Conservation (phyloP, 192 early-diverging fungal species). For the Podochytrium sp. region DNA sequence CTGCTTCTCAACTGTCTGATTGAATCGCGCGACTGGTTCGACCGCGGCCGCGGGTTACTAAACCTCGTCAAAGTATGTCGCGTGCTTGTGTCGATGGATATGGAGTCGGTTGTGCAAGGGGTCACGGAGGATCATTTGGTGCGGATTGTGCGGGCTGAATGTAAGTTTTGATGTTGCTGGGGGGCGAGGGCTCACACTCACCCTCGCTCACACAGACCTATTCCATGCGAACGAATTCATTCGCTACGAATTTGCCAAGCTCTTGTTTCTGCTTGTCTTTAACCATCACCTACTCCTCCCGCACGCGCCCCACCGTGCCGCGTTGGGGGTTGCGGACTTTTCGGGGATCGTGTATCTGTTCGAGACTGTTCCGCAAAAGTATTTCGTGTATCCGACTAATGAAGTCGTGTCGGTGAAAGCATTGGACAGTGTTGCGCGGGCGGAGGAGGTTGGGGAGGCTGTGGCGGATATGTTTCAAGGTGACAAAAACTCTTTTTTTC, state of each 20-base stretch:
- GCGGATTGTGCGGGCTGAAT: conserved; percentile 1
- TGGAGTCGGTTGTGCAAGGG: neutral
- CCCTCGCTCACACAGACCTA: conserved; percentile 25
- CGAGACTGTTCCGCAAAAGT: conserved; percentile 7
- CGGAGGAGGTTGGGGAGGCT: neutral
- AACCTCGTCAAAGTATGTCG: conserved; percentile 16
- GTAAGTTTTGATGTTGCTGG: neutral
- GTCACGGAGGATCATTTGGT: neutral
- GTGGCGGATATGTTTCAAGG: conserved; percentile 4
- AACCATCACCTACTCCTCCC: conserved; percentile 10
- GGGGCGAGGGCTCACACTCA: neutral
- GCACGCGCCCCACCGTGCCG: neutral
- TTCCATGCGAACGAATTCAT: conserved; percentile 33
- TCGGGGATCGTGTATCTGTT: conserved; percentile 11
- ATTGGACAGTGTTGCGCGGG: neutral
- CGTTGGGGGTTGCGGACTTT: conserved; percentile 11
- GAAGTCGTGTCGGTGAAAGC: conserved; percentile 8
- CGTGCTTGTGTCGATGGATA: neutral
- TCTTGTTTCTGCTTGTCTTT: conserved; percentile 37
- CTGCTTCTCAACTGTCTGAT: conserved; percentile 1
- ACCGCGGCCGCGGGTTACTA: neutral
- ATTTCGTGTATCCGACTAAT: conserved; percentile 1
- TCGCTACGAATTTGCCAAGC: conserved; percentile 36
- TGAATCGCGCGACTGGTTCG: neutral
- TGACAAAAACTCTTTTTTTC: neutral